phyloP scores from a whole-genome alignment of 2,329 filamentous ascomycete species.

The Colletotrichum coccodes region DNA sequence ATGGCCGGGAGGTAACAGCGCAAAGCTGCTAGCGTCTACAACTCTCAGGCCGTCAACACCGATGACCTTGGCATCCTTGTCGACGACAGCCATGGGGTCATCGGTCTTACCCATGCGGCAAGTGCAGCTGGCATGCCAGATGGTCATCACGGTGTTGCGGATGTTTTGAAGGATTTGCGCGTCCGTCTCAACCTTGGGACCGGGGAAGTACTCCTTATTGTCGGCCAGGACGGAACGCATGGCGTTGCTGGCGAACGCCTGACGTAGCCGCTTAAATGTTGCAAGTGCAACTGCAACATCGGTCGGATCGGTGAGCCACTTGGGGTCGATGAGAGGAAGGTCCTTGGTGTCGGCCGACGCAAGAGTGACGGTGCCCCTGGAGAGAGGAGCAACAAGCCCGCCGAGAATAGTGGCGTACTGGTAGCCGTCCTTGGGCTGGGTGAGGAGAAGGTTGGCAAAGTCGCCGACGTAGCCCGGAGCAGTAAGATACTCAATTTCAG shows the following conservation, averaged over 20 bases:
- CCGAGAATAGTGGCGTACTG: constrained; percentile 37
- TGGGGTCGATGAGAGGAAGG: constrained; percentile 55
- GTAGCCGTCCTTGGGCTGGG: constrained; percentile 28
- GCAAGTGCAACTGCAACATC: constrained; percentile 57
- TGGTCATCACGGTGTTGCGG: constrained; percentile 53
- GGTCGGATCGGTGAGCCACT: constrained; percentile 53
- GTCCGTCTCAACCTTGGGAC: constrained; percentile 49
- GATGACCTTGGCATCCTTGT: constrained; percentile 41
- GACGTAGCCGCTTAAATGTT: constrained; percentile 52
- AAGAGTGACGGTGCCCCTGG: constrained; percentile 55
- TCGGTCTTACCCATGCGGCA: constrained; percentile 59
- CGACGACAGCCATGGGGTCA: constrained; percentile 44
- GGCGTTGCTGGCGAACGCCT: constrained; percentile 42
- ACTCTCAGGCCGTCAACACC: constrained; percentile 43
- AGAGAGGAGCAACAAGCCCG: constrained; percentile 50
- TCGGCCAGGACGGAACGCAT: constrained; percentile 44
- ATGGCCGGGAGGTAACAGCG: constrained; percentile 39
- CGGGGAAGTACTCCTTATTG: constrained; percentile 48
- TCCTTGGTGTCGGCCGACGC: constrained; percentile 44
- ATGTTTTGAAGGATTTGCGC: constrained; percentile 50
- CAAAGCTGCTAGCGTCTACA: constrained; percentile 42
- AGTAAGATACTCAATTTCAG: constrained; percentile 26
- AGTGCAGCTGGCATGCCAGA: constrained; percentile 63
- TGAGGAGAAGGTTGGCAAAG: constrained; percentile 22
- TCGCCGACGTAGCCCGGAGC: constrained; percentile 34